A percentile compares a stretch with the other conserved stretches of the same genome.
phyloP scores from a whole-genome alignment of 2,329 filamentous ascomycete species.

The Epichloe baconii region DNA sequence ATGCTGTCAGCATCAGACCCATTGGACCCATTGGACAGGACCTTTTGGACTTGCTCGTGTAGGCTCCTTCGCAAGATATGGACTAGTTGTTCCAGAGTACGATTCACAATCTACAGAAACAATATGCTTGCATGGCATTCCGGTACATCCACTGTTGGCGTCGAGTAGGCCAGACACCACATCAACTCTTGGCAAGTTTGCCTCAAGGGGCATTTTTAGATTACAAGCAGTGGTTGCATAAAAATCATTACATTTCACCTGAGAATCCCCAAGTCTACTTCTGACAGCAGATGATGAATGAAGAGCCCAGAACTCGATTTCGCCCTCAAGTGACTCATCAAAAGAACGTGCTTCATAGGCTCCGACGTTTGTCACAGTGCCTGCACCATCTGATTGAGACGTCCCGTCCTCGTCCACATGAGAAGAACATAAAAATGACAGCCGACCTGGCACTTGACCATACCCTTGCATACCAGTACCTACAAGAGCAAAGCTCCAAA shows the following conservation, averaged over 20 bases:
- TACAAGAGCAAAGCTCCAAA: slow-evolving; percentile 28
- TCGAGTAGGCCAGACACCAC: too few relatives aligned
- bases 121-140: too few relatives aligned
- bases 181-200: too few relatives aligned
- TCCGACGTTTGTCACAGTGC: slow-evolving; percentile 1
- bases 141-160: too few relatives aligned
- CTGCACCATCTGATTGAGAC: neutral
- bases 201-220: too few relatives aligned
- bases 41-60: too few relatives aligned
- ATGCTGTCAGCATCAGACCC: too few relatives aligned
- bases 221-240: neutral
- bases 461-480: slow-evolving; percentile 4
- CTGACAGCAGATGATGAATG: neutral
- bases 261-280: neutral
- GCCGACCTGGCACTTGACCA: neutral
- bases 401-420: slow-evolving; percentile 2
- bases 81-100: too few relatives aligned
- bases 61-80: too few relatives aligned
- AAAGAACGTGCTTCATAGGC: neutral
- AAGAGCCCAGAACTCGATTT: neutral
- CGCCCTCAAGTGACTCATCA: neutral
- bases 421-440: slow-evolving; percentile 5
- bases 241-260: slow-evolving; percentile 1
- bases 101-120: too few relatives aligned
- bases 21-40: too few relatives aligned